Conservation (phyloP, 768 basidiomycete genomes). For the Brasilioporus rufonigricans region DNA sequence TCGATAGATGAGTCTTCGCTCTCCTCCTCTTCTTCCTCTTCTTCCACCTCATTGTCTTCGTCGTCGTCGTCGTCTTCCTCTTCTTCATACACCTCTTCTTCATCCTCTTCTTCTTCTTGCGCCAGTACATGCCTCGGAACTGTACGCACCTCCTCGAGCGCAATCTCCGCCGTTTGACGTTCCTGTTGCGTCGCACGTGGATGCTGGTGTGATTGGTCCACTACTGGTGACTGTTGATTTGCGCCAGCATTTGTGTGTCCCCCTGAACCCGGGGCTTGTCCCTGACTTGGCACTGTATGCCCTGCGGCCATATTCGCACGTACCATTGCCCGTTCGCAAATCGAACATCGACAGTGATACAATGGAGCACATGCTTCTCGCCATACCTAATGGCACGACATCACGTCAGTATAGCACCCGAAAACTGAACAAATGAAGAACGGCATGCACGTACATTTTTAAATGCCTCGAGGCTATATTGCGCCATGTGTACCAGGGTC, state of each 20-base stretch:
- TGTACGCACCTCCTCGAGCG: slow-evolving; percentile 24
- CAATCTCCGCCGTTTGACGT: slow-evolving; percentile 21
- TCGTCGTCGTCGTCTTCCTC: slow-evolving; percentile 31
- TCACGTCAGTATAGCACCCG: slow-evolving; percentile 1
- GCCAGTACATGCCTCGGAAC: slow-evolving; percentile 18
- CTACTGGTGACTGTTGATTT: slow-evolving; percentile 7
- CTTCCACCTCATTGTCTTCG: slow-evolving; percentile 25
- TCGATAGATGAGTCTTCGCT: slow-evolving; percentile 23
- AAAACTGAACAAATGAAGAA: background rate
- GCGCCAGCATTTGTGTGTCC: background rate
- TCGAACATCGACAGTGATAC: slow-evolving; percentile 70
- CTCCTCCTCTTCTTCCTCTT: slow-evolving; percentile 35
- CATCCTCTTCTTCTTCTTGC: slow-evolving; percentile 32
- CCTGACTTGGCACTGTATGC: slow-evolving; percentile 32
- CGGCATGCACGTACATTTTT: slow-evolving; percentile 43
- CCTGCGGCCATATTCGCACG: slow-evolving; percentile 46
- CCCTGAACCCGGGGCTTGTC: slow-evolving; percentile 11
- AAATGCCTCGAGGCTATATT: slow-evolving; percentile 57
- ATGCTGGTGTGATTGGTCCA: slow-evolving; percentile 1
- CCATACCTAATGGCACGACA: slow-evolving; percentile 52
- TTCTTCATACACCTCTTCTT: slow-evolving; percentile 14
- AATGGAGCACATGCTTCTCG: slow-evolving; percentile 69
- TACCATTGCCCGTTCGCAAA: slow-evolving; percentile 66
- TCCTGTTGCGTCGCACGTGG: slow-evolving; percentile 10
- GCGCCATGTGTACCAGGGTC: slow-evolving; percentile 51